Percentiles rank a stretch among this genome's conserved stretches.
Evolutionary conservation across 192 early-diverging fungal species (phyloP).

Genomic region (Backusella luteola): DNA sequence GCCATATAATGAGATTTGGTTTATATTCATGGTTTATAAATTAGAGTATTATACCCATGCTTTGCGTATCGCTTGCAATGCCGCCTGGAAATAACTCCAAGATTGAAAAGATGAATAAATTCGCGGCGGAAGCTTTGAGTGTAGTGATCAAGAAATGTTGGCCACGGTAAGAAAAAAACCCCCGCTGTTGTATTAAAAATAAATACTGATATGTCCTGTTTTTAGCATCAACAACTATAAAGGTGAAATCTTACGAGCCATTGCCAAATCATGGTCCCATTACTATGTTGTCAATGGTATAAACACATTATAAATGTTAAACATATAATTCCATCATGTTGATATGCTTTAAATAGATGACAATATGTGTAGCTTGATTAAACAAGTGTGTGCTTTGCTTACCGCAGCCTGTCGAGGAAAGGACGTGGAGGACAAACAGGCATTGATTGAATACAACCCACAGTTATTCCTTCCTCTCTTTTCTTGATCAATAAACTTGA

Average conservation of each 20-base stretch:
- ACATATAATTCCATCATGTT: not conserved
- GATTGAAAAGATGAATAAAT: not conserved
- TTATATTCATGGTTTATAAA: not conserved
- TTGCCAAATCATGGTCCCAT: slow-evolving; percentile 15
- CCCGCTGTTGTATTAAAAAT: not conserved
- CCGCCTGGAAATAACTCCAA: not conserved
- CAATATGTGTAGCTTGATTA: not conserved
- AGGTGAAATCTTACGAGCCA: slow-evolving; percentile 8
- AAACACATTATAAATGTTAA: not conserved
- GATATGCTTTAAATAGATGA: not conserved
- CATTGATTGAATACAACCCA: slow-evolving; percentile 4
- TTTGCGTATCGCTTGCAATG: slow-evolving; percentile 10
- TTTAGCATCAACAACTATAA: slow-evolving; percentile 6
- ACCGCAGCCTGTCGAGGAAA: slow-evolving; percentile 11
- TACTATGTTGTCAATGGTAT: not conserved
- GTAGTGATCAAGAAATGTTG: slow-evolving; percentile 3
- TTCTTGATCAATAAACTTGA: not conserved
- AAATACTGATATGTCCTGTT: not conserved
- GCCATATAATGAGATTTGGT: not conserved
- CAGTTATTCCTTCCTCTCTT: not conserved
- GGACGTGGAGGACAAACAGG: not conserved
- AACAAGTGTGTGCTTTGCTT: slow-evolving; percentile 8
- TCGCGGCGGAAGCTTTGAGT: not conserved
- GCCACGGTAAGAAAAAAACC: slow-evolving; percentile 16
- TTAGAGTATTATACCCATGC: not conserved